Base-by-base conservation (phyloP, 73 alveolate genomes). In the Blepharisma stoltei region DNA sequence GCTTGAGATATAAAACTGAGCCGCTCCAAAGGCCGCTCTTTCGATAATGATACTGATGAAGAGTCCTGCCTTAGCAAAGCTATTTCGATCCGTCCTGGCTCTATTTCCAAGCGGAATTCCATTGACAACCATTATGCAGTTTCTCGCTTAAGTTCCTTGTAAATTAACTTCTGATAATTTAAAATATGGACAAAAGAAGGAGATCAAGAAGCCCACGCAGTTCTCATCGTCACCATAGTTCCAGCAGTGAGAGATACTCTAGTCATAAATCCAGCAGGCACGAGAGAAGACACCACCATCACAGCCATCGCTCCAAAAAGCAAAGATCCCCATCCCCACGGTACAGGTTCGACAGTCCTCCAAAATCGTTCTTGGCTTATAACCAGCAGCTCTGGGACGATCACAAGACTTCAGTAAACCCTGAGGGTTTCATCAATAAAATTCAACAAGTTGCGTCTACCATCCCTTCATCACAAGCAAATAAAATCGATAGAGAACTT, bases 401-500 rank as follows among this genome's bases (percentile, higher is more conserved):
- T 18, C n/a, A 69, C 60, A 43, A 69, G 14, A 46, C 67, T 38
- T 11, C 55, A 9, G 27, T 20, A 14, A 69, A 69, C 4, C 67
- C 79, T 44, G 79, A 69, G 5, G 79, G 27, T 1, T 44, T 69
- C 43, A 69, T 69, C 25, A 46, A 38, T 21, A 69, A 69, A 44
- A 69, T 69, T 43, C 79, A 69, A 44, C 55, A 69, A 69, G 79
- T 69, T 4, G 65, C 79, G 2, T 38, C 79, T 14, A 44, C 79
- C 11, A 69, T 69, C 0, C 79, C 79, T 38, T 46, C 55, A 43
- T 46, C 55, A 14, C 65, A 38, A 69, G 79, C 79, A n/a, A 86
- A 82, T 65, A 93, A 93, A 65, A 86, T 94, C 6, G 98, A 93
- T 54, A 80, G 94, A 54, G 86, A 93, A 79, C 82, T 93, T 69